Percentiles rank a stretch among this genome's conserved stretches.
phyloP scores from a whole-genome alignment of 441 rosid genomes.

The Mallotus japonicus region DNA sequence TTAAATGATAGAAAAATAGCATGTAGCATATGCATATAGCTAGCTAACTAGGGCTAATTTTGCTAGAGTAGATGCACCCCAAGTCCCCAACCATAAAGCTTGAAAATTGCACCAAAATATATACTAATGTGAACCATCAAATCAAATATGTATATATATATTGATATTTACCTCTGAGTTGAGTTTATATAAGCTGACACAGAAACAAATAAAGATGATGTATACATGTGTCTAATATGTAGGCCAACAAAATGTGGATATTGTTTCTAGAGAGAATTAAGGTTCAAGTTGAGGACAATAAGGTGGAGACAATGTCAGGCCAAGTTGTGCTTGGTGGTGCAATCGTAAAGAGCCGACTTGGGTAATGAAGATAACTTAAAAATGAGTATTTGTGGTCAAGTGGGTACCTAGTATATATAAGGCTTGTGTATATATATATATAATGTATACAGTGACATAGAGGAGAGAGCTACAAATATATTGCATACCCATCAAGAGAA shows the following conservation, averaged over 20 bases:
- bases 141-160: background rate
- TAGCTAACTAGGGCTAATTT: background rate
- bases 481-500: conserved; percentile 23
- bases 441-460: background rate
- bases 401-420: background rate
- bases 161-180: background rate
- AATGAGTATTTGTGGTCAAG: conserved; percentile 9
- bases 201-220: background rate
- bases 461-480: background rate
- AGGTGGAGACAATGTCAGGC: conserved; percentile 31
- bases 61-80: background rate
- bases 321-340: conserved; percentile 22
- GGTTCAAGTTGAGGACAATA: conserved; percentile 32
- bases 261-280: conserved; percentile 30
- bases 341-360: conserved; percentile 28
- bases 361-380: conserved; percentile 16
- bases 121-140: background rate
- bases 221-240: background rate
- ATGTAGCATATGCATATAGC: background rate
- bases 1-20: background rate
- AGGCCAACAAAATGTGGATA: conserved; percentile 16
- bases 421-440: background rate
- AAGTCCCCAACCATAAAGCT: background rate
- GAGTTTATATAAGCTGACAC: conserved; percentile 5
- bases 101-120: background rate